Percentiles rank a stretch among this genome's conserved stretches.
These are phyloP conservation scores for Tuber brumale DNA, from an alignment of 495 filamentous ascomycete genomes.

Conservation along the genomic window DNA sequence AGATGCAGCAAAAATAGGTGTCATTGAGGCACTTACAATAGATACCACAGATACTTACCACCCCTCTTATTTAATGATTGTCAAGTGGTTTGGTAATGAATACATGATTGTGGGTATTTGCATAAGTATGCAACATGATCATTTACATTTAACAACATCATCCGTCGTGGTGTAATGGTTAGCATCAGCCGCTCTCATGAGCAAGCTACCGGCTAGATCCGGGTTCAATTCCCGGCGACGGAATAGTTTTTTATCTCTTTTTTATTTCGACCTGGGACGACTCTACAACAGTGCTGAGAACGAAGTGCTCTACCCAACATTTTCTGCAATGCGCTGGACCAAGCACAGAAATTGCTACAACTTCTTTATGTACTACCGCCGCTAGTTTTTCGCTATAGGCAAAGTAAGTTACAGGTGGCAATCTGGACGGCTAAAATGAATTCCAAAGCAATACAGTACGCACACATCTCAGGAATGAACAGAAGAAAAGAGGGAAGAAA, in stretches of 20 bases:
- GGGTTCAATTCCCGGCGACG: constrained; percentile 37
- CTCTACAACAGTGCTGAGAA: background rate
- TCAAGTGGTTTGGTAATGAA: too few species aligned
- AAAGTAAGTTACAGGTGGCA: background rate
- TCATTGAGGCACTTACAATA: too few species aligned
- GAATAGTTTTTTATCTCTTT: constrained; percentile 8
- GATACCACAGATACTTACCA: too few species aligned
- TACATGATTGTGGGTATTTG: background rate
- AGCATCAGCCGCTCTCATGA: constrained; percentile 35
- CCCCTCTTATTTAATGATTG: too few species aligned
- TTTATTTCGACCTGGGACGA: background rate
- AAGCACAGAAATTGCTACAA: background rate
- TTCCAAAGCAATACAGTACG: background rate
- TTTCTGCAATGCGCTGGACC: background rate
- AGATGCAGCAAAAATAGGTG: too few species aligned
- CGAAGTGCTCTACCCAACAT: background rate
- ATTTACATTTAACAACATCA: background rate
- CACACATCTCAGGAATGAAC: background rate
- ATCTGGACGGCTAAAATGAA: background rate
- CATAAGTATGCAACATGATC: background rate
- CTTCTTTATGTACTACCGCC: too few species aligned
- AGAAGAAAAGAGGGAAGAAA: background rate
- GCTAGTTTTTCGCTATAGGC: background rate
- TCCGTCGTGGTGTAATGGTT: constrained; percentile 36
- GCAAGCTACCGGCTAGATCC: constrained; percentile 30